Conservation (phyloP, 495 filamentous ascomycete species). For the Cercophora newfieldiana region DNA sequence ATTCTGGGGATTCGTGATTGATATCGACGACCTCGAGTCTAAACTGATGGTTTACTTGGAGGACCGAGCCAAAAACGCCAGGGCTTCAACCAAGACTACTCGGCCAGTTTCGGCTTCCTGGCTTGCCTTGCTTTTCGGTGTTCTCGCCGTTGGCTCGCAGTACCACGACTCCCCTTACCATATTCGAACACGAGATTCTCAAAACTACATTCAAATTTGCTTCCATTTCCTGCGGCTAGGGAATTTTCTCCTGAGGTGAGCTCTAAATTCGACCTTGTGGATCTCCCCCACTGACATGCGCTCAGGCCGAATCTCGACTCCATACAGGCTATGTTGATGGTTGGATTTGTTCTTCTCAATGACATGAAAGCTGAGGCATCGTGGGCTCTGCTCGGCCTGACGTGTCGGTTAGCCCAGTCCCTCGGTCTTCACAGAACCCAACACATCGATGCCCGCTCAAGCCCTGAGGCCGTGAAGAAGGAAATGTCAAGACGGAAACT, state of each 20-base stretch:
- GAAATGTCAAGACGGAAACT: constrained; percentile 47
- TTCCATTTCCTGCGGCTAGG: constrained; percentile 56
- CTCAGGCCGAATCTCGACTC: constrained; percentile 57
- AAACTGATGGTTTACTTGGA: constrained; percentile 67
- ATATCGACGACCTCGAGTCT: constrained; percentile 65
- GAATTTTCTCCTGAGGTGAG: constrained; percentile 53
- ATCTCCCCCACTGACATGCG: not conserved
- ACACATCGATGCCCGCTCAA: constrained; percentile 39
- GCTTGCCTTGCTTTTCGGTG: constrained; percentile 76
- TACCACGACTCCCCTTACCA: constrained; percentile 68
- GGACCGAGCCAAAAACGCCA: constrained; percentile 58
- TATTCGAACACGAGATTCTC: constrained; percentile 52
- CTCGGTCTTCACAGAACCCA: constrained; percentile 53
- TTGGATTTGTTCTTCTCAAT: constrained; percentile 55
- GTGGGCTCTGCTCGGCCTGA: constrained; percentile 57
- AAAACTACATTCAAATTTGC: constrained; percentile 56
- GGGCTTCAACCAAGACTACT: constrained; percentile 47
- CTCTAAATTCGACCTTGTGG: not conserved
- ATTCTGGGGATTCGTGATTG: constrained; percentile 76
- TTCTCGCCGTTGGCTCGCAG: constrained; percentile 79
- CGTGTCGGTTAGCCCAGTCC: constrained; percentile 56
- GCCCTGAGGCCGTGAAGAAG: constrained; percentile 38
- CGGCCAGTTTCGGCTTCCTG: constrained; percentile 62
- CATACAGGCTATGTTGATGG: constrained; percentile 56
- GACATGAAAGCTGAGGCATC: constrained; percentile 62